These are phyloP conservation scores for Sicyos edulis DNA, from an alignment of 306 rosid species.

Conservation along the genomic window DNA sequence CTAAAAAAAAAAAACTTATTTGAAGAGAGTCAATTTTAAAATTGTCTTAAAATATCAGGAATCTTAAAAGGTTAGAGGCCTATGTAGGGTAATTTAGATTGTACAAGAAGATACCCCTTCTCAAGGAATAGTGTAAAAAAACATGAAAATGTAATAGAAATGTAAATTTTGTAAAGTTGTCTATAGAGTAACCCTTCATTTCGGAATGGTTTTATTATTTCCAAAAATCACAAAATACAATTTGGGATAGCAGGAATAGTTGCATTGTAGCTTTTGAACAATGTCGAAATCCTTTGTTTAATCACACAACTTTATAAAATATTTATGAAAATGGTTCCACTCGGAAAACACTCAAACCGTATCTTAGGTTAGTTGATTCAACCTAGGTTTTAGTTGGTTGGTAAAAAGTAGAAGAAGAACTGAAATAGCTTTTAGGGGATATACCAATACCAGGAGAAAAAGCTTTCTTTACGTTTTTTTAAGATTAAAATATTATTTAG, in stretches of 20 bases:
- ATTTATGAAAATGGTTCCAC: background rate
- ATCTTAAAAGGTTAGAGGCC: background rate
- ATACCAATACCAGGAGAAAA: slow-evolving; percentile 8
- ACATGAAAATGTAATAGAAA: background rate
- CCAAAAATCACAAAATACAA: background rate
- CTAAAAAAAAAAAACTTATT: too few species aligned
- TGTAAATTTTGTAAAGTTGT: background rate
- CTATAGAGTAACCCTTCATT: background rate
- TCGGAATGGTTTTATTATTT: too few species aligned
- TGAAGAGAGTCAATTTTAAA: too few species aligned
- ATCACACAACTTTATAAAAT: background rate
- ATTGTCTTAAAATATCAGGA: too few species aligned
- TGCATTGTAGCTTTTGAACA: slow-evolving; percentile 11
- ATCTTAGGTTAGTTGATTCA: background rate
- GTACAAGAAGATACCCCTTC: background rate
- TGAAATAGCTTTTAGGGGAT: background rate
- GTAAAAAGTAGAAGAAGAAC: background rate
- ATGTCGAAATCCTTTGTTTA: background rate
- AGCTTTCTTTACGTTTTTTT: background rate
- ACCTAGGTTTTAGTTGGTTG: slow-evolving; percentile 8
- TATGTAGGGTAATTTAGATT: background rate
- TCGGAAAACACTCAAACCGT: background rate
- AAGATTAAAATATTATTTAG: too few species aligned
- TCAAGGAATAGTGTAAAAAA: background rate
- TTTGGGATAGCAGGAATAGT: background rate